Conservation (phyloP, 2,329 filamentous ascomycete species). For the Periconia sp. region DNA sequence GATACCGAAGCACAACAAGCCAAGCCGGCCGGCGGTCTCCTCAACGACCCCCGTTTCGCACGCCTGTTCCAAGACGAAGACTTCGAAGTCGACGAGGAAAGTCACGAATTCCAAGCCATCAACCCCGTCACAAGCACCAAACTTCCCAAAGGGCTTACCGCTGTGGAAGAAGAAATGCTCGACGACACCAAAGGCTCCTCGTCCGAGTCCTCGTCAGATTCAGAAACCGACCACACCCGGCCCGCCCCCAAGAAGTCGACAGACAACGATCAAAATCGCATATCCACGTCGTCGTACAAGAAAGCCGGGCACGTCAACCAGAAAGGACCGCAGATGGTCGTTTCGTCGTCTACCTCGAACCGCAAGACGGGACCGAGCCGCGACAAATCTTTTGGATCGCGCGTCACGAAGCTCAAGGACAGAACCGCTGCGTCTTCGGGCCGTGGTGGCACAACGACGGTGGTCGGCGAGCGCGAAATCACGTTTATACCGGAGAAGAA, state of each 20-base stretch:
- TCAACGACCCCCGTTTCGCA: constrained; percentile 84
- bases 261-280: constrained; percentile 44
- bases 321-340: constrained; percentile 54
- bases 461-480: constrained; percentile 62
- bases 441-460: constrained; percentile 27
- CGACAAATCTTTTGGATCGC: constrained; percentile 60
- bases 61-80: constrained; percentile 91
- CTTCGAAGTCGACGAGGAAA: constrained; percentile 87
- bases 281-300: constrained; percentile 67
- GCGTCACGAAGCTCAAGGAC: constrained; percentile 48
- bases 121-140: constrained; percentile 89
- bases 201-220: constrained; percentile 35
- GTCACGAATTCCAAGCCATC: constrained; percentile 80
- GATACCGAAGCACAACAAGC: constrained; percentile 43
- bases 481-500: constrained; percentile 69
- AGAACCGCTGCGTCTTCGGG: constrained; percentile 10
- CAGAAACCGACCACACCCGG: constrained; percentile 26
- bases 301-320: constrained; percentile 55
- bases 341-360: constrained; percentile 54
- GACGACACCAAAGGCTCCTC: constrained; percentile 44
- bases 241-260: constrained; percentile 28
- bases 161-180: constrained; percentile 62
- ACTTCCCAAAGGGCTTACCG: constrained; percentile 55
- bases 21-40: constrained; percentile 56
- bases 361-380: constrained; percentile 45